phyloP scores from a whole-genome alignment of 768 basidiomycete genomes.

The Lanmaoa rubissima region DNA sequence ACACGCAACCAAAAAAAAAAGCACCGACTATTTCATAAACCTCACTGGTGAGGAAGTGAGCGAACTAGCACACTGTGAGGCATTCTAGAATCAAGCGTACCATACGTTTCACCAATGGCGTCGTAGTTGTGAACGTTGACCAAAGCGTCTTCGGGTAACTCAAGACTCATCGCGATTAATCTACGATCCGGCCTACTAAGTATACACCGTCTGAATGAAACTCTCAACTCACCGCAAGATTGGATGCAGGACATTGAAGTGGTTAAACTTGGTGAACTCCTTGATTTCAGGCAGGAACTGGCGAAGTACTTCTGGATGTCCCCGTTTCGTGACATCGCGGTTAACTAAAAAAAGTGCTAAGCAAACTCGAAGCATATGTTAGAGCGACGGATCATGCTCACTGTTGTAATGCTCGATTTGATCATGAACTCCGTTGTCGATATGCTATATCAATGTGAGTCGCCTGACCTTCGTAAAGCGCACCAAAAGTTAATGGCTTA shows the following conservation, averaged over 20 bases:
- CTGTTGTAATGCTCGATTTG: slow-evolving; percentile 65
- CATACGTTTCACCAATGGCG: slow-evolving; percentile 41
- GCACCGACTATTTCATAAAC: slow-evolving; percentile 64
- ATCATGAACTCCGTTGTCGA: slow-evolving; percentile 60
- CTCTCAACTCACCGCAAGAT: slow-evolving; percentile 37
- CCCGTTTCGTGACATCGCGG: slow-evolving; percentile 43
- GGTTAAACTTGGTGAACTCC: slow-evolving; percentile 49
- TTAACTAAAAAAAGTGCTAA: slow-evolving; percentile 39
- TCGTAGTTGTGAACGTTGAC: slow-evolving; percentile 47
- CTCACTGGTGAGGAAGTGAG: slow-evolving; percentile 39
- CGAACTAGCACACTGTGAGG: not conserved
- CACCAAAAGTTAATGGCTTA: slow-evolving; percentile 16
- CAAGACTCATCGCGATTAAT: slow-evolving; percentile 49
- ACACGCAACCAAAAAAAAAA: not conserved
- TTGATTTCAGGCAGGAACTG: slow-evolving; percentile 54
- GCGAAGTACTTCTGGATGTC: slow-evolving; percentile 48
- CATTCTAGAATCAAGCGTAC: slow-evolving; percentile 23
- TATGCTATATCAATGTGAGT: slow-evolving; percentile 40
- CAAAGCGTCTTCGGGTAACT: slow-evolving; percentile 52
- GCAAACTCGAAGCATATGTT: not conserved
- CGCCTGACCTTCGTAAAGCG: not conserved
- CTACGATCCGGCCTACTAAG: slow-evolving; percentile 25
- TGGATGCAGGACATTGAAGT: slow-evolving; percentile 50
- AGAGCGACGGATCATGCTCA: slow-evolving; percentile 26
- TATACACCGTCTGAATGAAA: not conserved